phyloP scores from a whole-genome alignment of 371 early-diverging fungal genomes.

The Mucor saturninus region DNA sequence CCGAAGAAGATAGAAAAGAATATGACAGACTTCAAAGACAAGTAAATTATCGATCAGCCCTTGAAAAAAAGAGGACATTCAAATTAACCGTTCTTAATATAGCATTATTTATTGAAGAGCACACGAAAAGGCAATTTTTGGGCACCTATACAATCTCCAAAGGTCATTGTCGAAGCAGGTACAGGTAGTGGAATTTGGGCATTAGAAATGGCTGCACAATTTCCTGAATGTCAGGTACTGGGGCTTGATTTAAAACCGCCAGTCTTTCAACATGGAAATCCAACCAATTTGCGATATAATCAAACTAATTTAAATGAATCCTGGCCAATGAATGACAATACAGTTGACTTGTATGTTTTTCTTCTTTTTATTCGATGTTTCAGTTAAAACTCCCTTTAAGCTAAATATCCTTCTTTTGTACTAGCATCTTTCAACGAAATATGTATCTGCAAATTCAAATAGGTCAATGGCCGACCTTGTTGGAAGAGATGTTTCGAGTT shows the following conservation, averaged over 20 bases:
- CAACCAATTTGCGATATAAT: conserved; percentile 40
- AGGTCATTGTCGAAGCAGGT: conserved; percentile 57
- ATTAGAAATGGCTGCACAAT: conserved; percentile 63
- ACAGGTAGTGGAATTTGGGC: conserved; percentile 64
- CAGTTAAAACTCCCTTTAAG: conserved; percentile 6
- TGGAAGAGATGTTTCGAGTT: conserved; percentile 49
- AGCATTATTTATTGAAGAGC: conserved; percentile 54
- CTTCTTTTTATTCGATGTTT: too few relatives aligned
- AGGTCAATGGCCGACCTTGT: conserved; percentile 39
- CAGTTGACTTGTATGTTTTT: conserved; percentile 43
- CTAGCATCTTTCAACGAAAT: conserved; percentile 48
- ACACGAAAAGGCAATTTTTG: conserved; percentile 47
- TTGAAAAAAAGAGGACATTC: neutral
- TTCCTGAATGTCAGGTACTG: conserved; percentile 47
- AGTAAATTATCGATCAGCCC: conserved; percentile 22
- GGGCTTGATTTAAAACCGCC: conserved; percentile 61
- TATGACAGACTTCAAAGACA: conserved; percentile 49
- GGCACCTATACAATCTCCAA: conserved; percentile 41
- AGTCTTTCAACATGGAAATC: conserved; percentile 35
- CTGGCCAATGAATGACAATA: conserved; percentile 43
- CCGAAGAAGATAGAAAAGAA: conserved; percentile 45
- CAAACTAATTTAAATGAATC: conserved; percentile 38
- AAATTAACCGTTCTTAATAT: conserved; percentile 2
- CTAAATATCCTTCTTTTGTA: neutral
- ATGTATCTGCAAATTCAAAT: conserved; percentile 38